Percentiles rank a stretch among this genome's conserved stretches.
These are phyloP conservation scores for Myochromella boudieri DNA, from an alignment of 768 basidiomycete genomes.

Conservation along the genomic window DNA sequence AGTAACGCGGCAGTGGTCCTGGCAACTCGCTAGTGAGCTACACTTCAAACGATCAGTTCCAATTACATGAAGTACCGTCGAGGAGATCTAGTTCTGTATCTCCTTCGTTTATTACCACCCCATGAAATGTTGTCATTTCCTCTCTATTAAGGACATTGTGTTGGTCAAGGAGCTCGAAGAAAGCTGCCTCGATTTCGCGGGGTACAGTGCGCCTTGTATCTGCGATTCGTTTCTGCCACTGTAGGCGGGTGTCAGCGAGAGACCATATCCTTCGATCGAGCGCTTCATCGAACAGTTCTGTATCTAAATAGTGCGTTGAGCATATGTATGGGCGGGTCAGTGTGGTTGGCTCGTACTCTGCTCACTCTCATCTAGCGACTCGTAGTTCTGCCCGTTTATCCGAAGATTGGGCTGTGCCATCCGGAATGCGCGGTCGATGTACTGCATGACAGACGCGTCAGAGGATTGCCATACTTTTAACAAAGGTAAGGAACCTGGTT, in stretches of 20 bases:
- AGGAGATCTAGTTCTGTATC: conserved; percentile 21
- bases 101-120: not conserved
- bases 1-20: conserved; percentile 12
- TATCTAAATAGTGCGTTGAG: conserved; percentile 38
- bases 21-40: conserved; percentile 1
- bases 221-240: conserved; percentile 74
- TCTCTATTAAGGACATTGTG: conserved; percentile 27
- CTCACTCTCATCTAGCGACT: conserved; percentile 56
- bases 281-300: conserved; percentile 84
- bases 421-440: conserved; percentile 59
- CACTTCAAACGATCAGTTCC: no score
- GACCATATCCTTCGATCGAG: conserved; percentile 84
- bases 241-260: conserved; percentile 68
- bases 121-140: conserved; percentile 16
- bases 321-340: not conserved
- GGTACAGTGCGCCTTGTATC: conserved; percentile 67
- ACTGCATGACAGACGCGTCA: conserved; percentile 36
- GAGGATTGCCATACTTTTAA: not conserved
- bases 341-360: conserved; percentile 52
- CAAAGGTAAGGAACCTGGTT: conserved; percentile 40
- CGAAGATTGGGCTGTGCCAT: conserved; percentile 72
- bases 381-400: conserved; percentile 77
- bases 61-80: conserved; percentile 7
- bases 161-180: conserved; percentile 30
- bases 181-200: conserved; percentile 40